phyloP scores from a whole-genome alignment of 108 stramenopile genomes.

The Cyclotella sp. region DNA sequence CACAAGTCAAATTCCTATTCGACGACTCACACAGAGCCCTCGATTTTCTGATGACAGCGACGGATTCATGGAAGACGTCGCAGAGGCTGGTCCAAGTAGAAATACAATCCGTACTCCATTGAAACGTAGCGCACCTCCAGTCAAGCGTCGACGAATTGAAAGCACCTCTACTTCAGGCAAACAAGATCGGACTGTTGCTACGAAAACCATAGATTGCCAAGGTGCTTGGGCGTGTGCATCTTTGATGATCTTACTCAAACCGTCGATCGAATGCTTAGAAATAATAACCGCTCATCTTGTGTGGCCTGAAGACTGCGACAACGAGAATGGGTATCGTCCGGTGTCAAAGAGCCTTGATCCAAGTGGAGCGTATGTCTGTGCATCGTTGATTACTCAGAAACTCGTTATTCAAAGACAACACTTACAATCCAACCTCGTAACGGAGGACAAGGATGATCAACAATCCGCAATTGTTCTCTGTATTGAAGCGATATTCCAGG shows the following conservation, averaged over 20 bases:
- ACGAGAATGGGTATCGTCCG: conserved; percentile 32
- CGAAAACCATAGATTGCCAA: conserved; percentile 27
- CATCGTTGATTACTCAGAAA: conserved; percentile 45
- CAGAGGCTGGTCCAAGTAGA: conserved; percentile 4
- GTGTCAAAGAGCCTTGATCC: conserved; percentile 46
- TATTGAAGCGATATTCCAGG: conserved; percentile 47
- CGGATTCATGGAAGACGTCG: conserved; percentile 41
- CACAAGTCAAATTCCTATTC: conserved; percentile 17
- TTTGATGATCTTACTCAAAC: conserved; percentile 44
- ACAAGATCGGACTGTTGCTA: conserved; percentile 8
- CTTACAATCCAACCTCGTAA: conserved; percentile 13
- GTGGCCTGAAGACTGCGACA: conserved; percentile 52
- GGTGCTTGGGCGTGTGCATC: conserved; percentile 46
- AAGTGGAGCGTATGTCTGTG: conserved; percentile 45
- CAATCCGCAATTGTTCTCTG: conserved; percentile 45
- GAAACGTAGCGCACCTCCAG: conserved; percentile 25
- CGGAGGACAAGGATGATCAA: conserved; percentile 31
- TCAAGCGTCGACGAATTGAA: conserved; percentile 41
- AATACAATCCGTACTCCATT: conserved; percentile 1
- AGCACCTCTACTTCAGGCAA: conserved; percentile 7
- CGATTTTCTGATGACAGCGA: conserved; percentile 36
- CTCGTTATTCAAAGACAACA: conserved; percentile 38
- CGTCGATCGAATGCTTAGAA: conserved; percentile 49
- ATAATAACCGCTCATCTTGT: conserved; percentile 50
- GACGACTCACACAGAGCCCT: conserved; percentile 6